phyloP scores from a whole-genome alignment of 768 basidiomycete genomes.

The Xerocomellus dryophilus region DNA sequence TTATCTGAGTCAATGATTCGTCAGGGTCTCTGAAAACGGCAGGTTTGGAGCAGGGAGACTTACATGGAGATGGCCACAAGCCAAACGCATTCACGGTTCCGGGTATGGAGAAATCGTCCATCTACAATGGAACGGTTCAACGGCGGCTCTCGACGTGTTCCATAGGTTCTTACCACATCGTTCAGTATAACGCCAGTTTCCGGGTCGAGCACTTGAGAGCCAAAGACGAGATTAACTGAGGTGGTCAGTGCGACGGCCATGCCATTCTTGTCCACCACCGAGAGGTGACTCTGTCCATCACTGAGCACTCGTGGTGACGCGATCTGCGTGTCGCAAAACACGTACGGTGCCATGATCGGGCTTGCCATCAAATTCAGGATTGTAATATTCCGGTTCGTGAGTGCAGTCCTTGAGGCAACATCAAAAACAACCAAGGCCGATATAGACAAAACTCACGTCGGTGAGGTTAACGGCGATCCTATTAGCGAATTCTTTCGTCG shows the following conservation, averaged over 20 bases:
- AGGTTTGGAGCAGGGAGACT: slow-evolving; percentile 15
- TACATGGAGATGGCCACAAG: slow-evolving; percentile 78
- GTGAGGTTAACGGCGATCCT: slow-evolving; percentile 67
- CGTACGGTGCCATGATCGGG: slow-evolving; percentile 79
- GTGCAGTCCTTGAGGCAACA: slow-evolving; percentile 61
- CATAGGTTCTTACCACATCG: slow-evolving; percentile 54
- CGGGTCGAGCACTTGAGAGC: slow-evolving; percentile 82
- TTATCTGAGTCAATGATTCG: slow-evolving; percentile 53
- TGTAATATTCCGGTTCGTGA: slow-evolving; percentile 79
- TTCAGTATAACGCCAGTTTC: slow-evolving; percentile 88
- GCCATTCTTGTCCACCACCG: slow-evolving; percentile 76
- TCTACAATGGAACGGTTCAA: slow-evolving; percentile 36
- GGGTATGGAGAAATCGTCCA: slow-evolving; percentile 92
- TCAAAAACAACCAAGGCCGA: slow-evolving; percentile 5
- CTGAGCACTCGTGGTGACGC: slow-evolving; percentile 6
- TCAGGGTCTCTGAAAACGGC: background rate
- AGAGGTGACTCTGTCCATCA: slow-evolving; percentile 69
- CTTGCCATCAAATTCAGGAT: slow-evolving; percentile 73
- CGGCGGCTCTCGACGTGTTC: background rate
- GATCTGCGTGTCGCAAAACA: background rate
- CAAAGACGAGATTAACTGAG: slow-evolving; percentile 88
- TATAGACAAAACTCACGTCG: slow-evolving; percentile 52
- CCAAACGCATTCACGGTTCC: slow-evolving; percentile 83
- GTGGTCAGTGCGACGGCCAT: slow-evolving; percentile 87
- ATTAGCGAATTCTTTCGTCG: slow-evolving; percentile 66